Percentiles rank a stretch among this genome's conserved stretches.
These are phyloP conservation scores for Trapa bicornis DNA, from an alignment of 345 rosid genomes.

Conservation along the genomic window DNA sequence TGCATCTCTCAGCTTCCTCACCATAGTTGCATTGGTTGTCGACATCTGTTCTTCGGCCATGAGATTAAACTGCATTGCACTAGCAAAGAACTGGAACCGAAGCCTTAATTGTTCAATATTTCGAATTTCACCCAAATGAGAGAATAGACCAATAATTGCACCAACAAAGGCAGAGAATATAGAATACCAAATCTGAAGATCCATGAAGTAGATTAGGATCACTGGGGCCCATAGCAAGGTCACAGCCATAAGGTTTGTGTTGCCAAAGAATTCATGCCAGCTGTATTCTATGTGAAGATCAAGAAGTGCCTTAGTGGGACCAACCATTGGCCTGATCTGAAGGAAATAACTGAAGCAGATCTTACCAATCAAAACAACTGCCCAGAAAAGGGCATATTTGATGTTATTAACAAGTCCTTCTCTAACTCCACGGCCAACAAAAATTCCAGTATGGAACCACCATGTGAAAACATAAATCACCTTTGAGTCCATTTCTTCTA, in stretches of 20 bases:
- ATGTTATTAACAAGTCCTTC: constrained; percentile 73
- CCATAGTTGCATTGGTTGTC: constrained; percentile 42
- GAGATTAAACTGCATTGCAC: constrained; percentile 87
- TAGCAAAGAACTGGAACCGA: constrained; percentile 82
- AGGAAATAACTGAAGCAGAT: constrained; percentile 69
- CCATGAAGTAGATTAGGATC: constrained; percentile 62
- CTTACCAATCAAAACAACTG: constrained; percentile 42
- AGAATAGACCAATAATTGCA: constrained; percentile 49
- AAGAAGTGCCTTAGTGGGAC: constrained; percentile 55
- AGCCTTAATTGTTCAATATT: constrained; percentile 75
- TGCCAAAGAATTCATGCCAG: constrained; percentile 76
- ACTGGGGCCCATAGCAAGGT: constrained; percentile 70
- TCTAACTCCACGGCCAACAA: constrained; percentile 84
- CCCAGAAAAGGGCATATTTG: constrained; percentile 70
- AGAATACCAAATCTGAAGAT: constrained; percentile 84
- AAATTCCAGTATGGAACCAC: constrained; percentile 77
- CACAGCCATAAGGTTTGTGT: constrained; percentile 44
- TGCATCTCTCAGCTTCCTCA: constrained; percentile 70
- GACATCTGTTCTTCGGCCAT: constrained; percentile 53
- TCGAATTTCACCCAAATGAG: constrained; percentile 88
- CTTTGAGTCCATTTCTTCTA: constrained; percentile 61
- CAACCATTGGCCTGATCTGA: constrained; percentile 67
- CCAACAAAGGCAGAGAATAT: constrained; percentile 64
- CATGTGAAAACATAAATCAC: constrained; percentile 52
- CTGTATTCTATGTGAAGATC: constrained; percentile 14